These are phyloP conservation scores for Botrytis tulipae DNA, from an alignment of 2,329 filamentous ascomycete genomes.

Conservation along the genomic window DNA sequence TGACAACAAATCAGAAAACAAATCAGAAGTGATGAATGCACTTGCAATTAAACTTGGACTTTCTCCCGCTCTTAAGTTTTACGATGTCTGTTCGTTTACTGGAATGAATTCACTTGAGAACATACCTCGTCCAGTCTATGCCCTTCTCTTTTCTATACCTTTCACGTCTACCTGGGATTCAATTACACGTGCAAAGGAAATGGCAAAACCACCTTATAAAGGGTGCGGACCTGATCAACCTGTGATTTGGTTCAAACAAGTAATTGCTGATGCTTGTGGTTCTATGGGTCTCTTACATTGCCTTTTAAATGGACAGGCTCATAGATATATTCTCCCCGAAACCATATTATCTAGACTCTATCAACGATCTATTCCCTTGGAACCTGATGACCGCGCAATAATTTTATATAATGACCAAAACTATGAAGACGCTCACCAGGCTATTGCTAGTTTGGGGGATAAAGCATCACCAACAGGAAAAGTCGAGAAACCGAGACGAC, in stretches of 20 bases:
- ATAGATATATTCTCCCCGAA: constrained; percentile 49
- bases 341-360: constrained; percentile 60
- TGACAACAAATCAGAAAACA: constrained; percentile 43
- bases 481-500: constrained; percentile 76
- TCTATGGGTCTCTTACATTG: constrained; percentile 86
- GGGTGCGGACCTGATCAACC: constrained; percentile 69
- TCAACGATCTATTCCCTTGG: constrained; percentile 65
- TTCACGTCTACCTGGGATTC: constrained; percentile 76
- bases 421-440: constrained; percentile 75
- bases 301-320: constrained; percentile 72
- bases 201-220: constrained; percentile 57
- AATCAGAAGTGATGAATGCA: constrained; percentile 83
- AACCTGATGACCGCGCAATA: constrained; percentile 63
- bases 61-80: constrained; percentile 70
- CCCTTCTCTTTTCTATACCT: constrained; percentile 90
- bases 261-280: constrained; percentile 89
- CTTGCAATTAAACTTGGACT: constrained; percentile 84
- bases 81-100: constrained; percentile 89
- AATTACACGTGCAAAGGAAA: constrained; percentile 72
- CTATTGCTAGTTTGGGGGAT: constrained; percentile 74
- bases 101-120: constrained; percentile 82
- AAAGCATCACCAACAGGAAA: constrained; percentile 65
- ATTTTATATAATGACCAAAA: constrained; percentile 74
- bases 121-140: constrained; percentile 82
- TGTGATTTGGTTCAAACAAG: constrained; percentile 92